Percentiles rank a stretch among this genome's conserved stretches.
Evolutionary conservation across 2,329 filamentous ascomycete species (phyloP).

Genomic region (Talaromyces islandicus): DNA sequence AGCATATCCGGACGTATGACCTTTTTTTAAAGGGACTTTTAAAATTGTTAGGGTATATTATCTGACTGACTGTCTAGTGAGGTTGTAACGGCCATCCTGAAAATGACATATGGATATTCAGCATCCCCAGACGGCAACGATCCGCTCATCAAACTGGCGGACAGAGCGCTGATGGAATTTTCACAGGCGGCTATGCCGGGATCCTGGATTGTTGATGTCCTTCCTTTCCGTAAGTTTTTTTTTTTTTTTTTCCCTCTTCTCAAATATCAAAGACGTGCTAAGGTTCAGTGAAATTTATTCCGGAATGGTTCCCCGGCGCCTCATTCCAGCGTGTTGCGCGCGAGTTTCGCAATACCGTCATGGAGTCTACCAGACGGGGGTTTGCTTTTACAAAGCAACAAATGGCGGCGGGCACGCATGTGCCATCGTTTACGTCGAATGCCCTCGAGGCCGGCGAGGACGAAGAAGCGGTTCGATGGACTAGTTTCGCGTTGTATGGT

Average conservation of each 20-base stretch:
- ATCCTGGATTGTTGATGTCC: constrained; percentile 40
- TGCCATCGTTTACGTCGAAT: constrained; percentile 31
- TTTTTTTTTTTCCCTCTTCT: background rate
- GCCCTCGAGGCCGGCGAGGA: constrained; percentile 23
- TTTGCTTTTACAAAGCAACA: constrained; percentile 39
- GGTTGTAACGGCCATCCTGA: constrained; percentile 29
- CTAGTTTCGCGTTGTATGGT: constrained; percentile 35
- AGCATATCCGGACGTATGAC: constrained; percentile 38
- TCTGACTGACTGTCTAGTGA: background rate
- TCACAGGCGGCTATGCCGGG: constrained; percentile 36
- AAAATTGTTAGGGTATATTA: background rate
- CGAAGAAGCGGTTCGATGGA: constrained; percentile 36
- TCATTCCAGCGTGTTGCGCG: constrained; percentile 39
- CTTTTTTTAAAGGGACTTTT: too few species aligned
- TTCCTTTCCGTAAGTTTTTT: constrained; percentile 27
- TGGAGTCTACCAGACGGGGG: constrained; percentile 29
- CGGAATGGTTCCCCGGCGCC: constrained; percentile 41
- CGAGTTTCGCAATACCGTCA: constrained; percentile 26
- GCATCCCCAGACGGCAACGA: constrained; percentile 28
- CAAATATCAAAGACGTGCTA: background rate
- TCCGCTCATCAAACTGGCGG: constrained; percentile 37
- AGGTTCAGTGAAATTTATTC: constrained; percentile 30
- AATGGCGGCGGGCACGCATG: constrained; percentile 23
- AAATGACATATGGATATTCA: constrained; percentile 35
- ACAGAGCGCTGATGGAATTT: constrained; percentile 37